Evolutionary conservation across 192 early-diverging fungal genomes (phyloP).

Genomic region (Fimicolochytrium jonesii): DNA sequence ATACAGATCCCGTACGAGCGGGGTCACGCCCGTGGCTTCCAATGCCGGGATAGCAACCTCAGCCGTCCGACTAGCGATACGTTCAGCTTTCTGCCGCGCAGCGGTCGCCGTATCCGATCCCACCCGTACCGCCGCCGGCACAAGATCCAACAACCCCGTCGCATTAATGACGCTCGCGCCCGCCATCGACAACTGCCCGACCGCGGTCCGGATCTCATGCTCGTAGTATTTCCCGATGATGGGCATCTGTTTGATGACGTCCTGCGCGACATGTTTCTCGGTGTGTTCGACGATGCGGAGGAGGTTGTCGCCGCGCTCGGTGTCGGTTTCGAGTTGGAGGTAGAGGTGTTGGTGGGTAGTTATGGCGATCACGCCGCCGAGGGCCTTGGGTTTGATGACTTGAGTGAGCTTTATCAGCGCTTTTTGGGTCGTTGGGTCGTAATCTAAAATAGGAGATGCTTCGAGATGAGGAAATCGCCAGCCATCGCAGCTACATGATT

Average conservation of each 20-base stretch:
- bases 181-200: conserved; percentile 41
- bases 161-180: conserved; percentile 39
- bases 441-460: conserved; percentile 15
- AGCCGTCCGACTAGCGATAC: neutral
- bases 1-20: conserved; percentile 1
- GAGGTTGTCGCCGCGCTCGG: conserved; percentile 6
- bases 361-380: conserved; percentile 44
- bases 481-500: too few species aligned
- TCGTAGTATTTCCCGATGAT: conserved; percentile 43
- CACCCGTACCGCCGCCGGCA: conserved; percentile 36
- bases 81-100: neutral
- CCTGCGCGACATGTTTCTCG: conserved; percentile 39
- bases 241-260: conserved; percentile 41
- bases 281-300: conserved; percentile 38
- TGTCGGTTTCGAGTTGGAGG: conserved; percentile 40
- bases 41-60: conserved; percentile 8
- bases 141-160: conserved; percentile 40
- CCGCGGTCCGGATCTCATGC: conserved; percentile 28
- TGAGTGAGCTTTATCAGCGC: conserved; percentile 27
- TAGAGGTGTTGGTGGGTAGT: conserved; percentile 40
- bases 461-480: too few species aligned
- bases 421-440: conserved; percentile 26
- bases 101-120: conserved; percentile 25
- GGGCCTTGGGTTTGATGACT: conserved; percentile 34
- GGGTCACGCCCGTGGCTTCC: conserved; percentile 24